phyloP scores from a whole-genome alignment of 2,329 filamentous ascomycete genomes.

The Colletotrichum tamarilloi region DNA sequence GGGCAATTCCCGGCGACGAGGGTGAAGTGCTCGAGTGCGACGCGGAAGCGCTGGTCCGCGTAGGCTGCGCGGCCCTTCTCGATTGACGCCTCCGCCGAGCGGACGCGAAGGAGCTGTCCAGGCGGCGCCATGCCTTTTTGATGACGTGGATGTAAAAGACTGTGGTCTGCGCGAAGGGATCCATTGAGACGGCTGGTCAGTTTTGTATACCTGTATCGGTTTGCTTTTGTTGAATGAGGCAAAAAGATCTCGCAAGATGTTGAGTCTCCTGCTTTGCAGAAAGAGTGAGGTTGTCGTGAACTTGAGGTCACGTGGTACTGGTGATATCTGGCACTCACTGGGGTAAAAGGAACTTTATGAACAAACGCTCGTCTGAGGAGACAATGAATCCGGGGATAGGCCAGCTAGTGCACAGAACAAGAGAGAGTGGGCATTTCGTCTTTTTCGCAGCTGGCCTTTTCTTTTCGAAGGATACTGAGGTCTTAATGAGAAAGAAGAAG shows the following conservation, averaged over 20 bases:
- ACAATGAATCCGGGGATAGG: neutral
- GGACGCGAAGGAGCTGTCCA: conserved; percentile 20
- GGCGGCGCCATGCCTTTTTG: conserved; percentile 9
- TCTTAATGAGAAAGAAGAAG: neutral
- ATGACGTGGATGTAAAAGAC: neutral
- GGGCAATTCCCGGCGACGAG: conserved; percentile 33
- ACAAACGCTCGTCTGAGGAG: neutral
- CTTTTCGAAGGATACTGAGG: neutral
- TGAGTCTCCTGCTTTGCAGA: neutral
- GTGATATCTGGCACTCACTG: conserved; percentile 7
- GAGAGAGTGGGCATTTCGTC: conserved; percentile 6
- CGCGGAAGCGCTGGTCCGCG: conserved; percentile 46
- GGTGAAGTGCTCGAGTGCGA: conserved; percentile 51
- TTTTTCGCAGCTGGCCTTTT: neutral
- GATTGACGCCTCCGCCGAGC: conserved; percentile 44
- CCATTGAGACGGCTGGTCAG: neutral
- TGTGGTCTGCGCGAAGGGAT: neutral
- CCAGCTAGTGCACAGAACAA: conserved; percentile 18
- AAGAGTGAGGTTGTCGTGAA: neutral
- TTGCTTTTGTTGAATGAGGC: neutral
- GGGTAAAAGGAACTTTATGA: neutral
- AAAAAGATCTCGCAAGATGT: neutral
- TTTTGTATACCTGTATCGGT: neutral
- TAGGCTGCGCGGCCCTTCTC: conserved; percentile 48
- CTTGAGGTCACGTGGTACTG: neutral